Evolutionary conservation across 495 filamentous ascomycete species (phyloP), one percentile per base, ranked within the genome.

Genomic region (Cercophora sp.): DNA sequence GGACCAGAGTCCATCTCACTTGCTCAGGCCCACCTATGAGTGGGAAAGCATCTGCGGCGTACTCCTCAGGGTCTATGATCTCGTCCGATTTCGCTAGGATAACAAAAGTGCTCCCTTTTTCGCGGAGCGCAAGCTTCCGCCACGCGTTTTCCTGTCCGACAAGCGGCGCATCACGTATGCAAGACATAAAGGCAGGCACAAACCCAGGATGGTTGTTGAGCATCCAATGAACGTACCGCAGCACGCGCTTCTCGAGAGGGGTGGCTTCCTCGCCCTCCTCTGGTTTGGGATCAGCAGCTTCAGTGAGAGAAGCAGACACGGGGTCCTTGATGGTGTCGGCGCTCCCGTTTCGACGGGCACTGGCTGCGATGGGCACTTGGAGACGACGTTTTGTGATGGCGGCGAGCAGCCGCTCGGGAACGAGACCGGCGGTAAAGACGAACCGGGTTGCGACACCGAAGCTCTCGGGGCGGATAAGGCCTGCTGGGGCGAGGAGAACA

Each of bases 401-500:
- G 23, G 62, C 55, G 3, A 76, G 63, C 1, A 75, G 22, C 5
- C 67, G 59, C 35, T 66, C 60, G 5, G 73, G 73, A 34, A 76
- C 58, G 2, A 84, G 55, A 9, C 77, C 77, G 3, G 71, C 69
- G 3, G 73, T 75, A 59, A 87, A 91, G 13, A 89, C 69, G 32
- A 89, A 60, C 44, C 77, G 75, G 29, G 77, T 82, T 23, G 75
- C 61, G 60, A 74, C 72, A 55, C 76, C 79, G 51, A 88, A 79
- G 54, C 83, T 84, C n/a, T 77, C 69, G 2, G 79, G 63, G 25
- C 86, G 78, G 39, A 94, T 76, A 26, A 93, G 69, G 0, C 91
- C 92, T 1, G 82, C 69, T 0, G 88, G 86, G 0, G 89, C 88
- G 27, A 96, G 71, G 24, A 97, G 78, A 5, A 88, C 74, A 8